These are phyloP conservation scores for Acanthamoeba healyi DNA, from an alignment of 208 protist species.

Conservation along the genomic window DNA sequence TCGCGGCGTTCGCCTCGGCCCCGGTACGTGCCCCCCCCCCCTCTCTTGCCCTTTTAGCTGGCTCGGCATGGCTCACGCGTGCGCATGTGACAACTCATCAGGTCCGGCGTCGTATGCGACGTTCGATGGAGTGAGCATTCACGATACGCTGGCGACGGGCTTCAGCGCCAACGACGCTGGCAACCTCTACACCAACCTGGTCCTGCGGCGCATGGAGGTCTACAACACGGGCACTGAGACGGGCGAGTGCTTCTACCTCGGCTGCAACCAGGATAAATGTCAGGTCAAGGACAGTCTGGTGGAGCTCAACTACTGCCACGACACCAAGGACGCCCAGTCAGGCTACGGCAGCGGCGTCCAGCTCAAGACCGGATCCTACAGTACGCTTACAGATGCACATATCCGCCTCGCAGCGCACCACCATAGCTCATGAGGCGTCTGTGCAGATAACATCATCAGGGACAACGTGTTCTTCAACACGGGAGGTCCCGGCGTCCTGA, in stretches of 20 bases:
- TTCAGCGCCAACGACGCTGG: constrained; percentile 22
- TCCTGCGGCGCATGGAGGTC: constrained; percentile 10
- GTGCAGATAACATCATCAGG: background rate
- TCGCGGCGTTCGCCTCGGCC: background rate
- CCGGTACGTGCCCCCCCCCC: too few relatives aligned
- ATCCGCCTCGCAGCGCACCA: background rate
- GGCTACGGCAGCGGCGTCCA: constrained; percentile 19
- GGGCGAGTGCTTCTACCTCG: constrained; percentile 29
- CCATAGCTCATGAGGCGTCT: background rate
- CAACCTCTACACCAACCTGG: background rate
- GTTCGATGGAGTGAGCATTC: background rate
- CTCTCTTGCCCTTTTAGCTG: too few relatives aligned
- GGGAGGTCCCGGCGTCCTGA: background rate
- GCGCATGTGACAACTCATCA: too few relatives aligned
- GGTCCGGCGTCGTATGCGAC: background rate
- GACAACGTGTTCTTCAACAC: constrained; percentile 10
- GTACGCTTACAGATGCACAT: too few relatives aligned
- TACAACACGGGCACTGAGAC: background rate
- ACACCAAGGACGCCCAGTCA: background rate
- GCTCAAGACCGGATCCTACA: constrained; percentile 1
- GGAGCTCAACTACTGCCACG: constrained; percentile 48
- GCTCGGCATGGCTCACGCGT: too few relatives aligned
- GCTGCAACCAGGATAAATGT: background rate
- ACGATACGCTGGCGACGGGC: background rate
- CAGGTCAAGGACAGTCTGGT: background rate